These are phyloP conservation scores for Pichia sp. DNA, from an alignment of 1,139 yeast species.

Conservation along the genomic window DNA sequence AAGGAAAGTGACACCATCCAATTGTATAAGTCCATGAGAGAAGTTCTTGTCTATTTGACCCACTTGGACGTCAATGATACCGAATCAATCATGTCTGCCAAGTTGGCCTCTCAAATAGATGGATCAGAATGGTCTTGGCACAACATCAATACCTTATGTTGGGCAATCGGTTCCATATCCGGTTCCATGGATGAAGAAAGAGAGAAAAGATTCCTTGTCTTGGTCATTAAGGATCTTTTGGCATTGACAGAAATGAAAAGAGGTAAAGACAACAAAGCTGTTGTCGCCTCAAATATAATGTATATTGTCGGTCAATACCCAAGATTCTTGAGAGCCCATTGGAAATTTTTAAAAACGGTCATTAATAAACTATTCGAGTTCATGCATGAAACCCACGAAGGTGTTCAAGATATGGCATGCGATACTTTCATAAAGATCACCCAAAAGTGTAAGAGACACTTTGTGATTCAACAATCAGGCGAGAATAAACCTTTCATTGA, in stretches of 20 bases:
- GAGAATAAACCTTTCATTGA: constrained; percentile 89
- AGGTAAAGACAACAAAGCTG: constrained; percentile 97
- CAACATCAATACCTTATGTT: constrained; percentile 90
- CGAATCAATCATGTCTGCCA: constrained; percentile 87
- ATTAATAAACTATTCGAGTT: constrained; percentile 93
- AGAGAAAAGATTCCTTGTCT: constrained; percentile 89
- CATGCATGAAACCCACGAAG: constrained; percentile 99
- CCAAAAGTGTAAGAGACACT: constrained; percentile 90
- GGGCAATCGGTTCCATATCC: constrained; percentile 99
- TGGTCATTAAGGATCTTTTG: constrained; percentile 86
- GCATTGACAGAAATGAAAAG: constrained; percentile 92
- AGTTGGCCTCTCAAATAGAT: constrained; percentile 87
- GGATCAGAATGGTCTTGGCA: constrained; percentile 99
- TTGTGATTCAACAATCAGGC: constrained; percentile 79
- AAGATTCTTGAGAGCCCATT: constrained; percentile 92
- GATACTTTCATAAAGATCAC: constrained; percentile 96
- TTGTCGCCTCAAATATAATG: constrained; percentile 98
- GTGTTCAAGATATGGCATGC: constrained; percentile 99
- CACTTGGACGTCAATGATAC: constrained; percentile 94
- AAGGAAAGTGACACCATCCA: constrained; percentile 96
- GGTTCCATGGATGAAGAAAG: constrained; percentile 99
- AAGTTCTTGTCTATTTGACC: constrained; percentile 88
- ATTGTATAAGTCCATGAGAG: constrained; percentile 91
- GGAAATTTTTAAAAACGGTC: constrained; percentile 95
- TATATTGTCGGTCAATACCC: constrained; percentile 99